Percentiles rank a stretch among this genome's conserved stretches.
phyloP scores from a whole-genome alignment of 768 basidiomycete species.

The Rhizopogon salebrosus region DNA sequence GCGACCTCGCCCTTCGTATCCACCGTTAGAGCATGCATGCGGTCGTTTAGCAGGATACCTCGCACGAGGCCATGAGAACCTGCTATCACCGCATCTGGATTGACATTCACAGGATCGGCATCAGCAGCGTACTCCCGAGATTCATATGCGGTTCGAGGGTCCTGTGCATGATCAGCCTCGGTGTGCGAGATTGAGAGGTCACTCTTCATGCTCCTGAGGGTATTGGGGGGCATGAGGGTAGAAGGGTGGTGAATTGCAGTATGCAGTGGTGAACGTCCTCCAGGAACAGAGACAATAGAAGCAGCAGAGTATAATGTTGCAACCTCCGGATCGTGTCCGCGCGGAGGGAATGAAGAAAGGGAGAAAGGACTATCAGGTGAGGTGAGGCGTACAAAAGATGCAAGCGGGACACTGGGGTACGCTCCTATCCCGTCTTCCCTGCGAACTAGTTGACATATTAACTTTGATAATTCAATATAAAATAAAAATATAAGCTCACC shows the following conservation, averaged over 20 bases:
- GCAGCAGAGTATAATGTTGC: slow-evolving; percentile 86
- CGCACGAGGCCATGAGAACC: slow-evolving; percentile 84
- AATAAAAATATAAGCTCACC: slow-evolving; percentile 11
- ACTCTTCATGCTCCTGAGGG: slow-evolving; percentile 14
- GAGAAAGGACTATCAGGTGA: slow-evolving; percentile 63
- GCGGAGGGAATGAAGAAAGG: slow-evolving; percentile 25
- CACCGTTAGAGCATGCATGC: slow-evolving; percentile 85
- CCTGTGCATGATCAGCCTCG: slow-evolving; percentile 28
- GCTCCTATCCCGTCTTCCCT: slow-evolving; percentile 23
- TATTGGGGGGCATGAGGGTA: slow-evolving; percentile 22
- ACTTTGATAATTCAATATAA: neutral
- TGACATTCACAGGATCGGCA: slow-evolving; percentile 49
- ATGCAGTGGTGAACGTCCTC: slow-evolving; percentile 32
- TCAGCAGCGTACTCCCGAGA: slow-evolving; percentile 78
- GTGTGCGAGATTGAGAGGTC: slow-evolving; percentile 14
- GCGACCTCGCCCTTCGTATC: slow-evolving; percentile 86
- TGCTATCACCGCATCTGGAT: slow-evolving; percentile 65
- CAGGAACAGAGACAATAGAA: slow-evolving; percentile 66
- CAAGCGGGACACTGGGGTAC: slow-evolving; percentile 63
- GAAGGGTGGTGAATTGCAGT: slow-evolving; percentile 28
- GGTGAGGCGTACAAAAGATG: slow-evolving; percentile 62
- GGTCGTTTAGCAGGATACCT: slow-evolving; percentile 78
- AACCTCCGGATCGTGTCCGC: slow-evolving; percentile 67
- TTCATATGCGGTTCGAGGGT: slow-evolving; percentile 51
- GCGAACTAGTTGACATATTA: neutral